Base-by-base conservation (phyloP, 345 rosid genomes). In the Syzygium jambos region DNA sequence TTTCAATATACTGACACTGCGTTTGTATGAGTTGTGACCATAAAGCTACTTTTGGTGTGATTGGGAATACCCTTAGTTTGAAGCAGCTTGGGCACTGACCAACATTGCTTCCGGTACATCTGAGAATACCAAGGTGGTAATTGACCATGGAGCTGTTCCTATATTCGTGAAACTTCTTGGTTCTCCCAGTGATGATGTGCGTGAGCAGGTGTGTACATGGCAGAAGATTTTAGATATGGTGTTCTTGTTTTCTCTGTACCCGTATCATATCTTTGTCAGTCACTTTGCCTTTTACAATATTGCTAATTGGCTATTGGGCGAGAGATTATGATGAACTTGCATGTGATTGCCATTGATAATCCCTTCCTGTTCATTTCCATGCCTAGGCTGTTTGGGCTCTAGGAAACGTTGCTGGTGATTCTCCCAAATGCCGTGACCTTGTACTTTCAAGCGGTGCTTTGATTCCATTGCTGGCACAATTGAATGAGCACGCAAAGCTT, bases 51-150 rank as follows among this genome's bases (percentile, higher is more conserved):
- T 54, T 53, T 87, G 25, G 59, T 38, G 77, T 87, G 52, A n/a
- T 11, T 84, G 56, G 84, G 83, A 87, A 84, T 78, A 83, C 34
- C 49, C 91, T 51, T 88, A 96, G 98, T 96, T 95, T 85, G 98
- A 96, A 90, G 96, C 97, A 5, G 98, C 98, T 89, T 96, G 98
- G 98, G 97, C 97, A 14, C 93, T 96, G 85, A 96, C 98, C 77
- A 96, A 96, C 90, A 95, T 95, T 89, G 97, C 98, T 86, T 96
- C 98, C 82, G 98, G 98, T 78, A 95, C 98, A 86, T 96, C 98
- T 65, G 98, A 96, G 91, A 93, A 96, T 91, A 96, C 98, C 15
- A 95, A 91, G 93, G 98, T 95, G 88, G 96, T 96, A 25, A 94
- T 96, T 86, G 97, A 96, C 87, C 96, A 95, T 91, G 98, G 98